Evolutionary conservation across 2,329 filamentous ascomycete genomes (phyloP).

Genomic region (Ceratocystis variospora): DNA sequence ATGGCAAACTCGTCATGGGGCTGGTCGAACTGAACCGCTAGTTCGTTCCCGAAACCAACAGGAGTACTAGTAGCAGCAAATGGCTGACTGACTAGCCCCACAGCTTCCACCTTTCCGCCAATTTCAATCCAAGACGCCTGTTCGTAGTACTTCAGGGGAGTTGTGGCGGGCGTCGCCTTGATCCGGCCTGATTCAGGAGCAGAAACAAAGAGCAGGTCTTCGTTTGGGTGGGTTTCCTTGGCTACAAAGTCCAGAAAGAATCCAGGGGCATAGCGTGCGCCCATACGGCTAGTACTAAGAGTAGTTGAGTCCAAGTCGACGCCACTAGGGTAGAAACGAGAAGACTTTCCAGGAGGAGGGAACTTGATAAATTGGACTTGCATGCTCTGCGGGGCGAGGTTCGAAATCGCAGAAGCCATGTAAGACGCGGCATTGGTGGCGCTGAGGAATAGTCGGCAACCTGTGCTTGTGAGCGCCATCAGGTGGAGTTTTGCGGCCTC

Average conservation of each 20-base stretch:
- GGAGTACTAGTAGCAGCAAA: constrained; percentile 56
- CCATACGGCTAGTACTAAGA: constrained; percentile 37
- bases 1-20: constrained; percentile 73
- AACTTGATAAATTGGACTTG: constrained; percentile 96
- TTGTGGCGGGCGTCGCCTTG: constrained; percentile 40
- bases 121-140: constrained; percentile 68
- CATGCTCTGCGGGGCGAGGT: constrained; percentile 74
- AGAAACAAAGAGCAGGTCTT: constrained; percentile 65
- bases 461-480: constrained; percentile 79
- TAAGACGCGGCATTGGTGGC: constrained; percentile 66
- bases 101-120: constrained; percentile 57
- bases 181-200: constrained; percentile 83
- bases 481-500: constrained; percentile 77
- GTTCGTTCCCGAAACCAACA: constrained; percentile 80
- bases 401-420: constrained; percentile 46
- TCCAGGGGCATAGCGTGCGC: constrained; percentile 62
- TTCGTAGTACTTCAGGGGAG: constrained; percentile 55
- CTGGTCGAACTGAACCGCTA: constrained; percentile 89
- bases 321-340: constrained; percentile 27
- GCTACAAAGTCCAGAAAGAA: constrained; percentile 79
- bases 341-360: constrained; percentile 46
- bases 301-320: constrained; percentile 37
- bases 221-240: constrained; percentile 43
- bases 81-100: constrained; percentile 61
- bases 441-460: constrained; percentile 83